Percentiles rank a stretch among this genome's conserved stretches.
phyloP scores from a whole-genome alignment of 139 green algal genomes.

The Chlamydomonas incerta region DNA sequence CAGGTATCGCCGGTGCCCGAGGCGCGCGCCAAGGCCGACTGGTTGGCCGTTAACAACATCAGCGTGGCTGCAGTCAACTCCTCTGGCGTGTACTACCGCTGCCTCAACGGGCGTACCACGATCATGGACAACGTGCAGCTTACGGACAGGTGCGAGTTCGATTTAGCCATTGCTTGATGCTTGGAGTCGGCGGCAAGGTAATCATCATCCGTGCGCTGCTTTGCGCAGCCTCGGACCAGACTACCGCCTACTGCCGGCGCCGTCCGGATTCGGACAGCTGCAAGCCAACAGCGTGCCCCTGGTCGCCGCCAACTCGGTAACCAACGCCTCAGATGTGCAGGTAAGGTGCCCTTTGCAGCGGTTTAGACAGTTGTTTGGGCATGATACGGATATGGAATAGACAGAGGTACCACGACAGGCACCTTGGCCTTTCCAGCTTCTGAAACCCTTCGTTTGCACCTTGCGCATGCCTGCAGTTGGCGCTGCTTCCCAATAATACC shows the following conservation, averaged over 20 bases:
- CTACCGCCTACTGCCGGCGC: slow-evolving; percentile 5
- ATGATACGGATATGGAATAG: no score
- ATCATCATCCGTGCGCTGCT: no score
- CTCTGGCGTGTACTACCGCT: not conserved
- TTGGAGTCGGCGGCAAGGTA: no score
- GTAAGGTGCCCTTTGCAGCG: no score
- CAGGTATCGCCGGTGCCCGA: slow-evolving; percentile 1
- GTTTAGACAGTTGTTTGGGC: no score
- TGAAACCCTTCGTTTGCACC: no score
- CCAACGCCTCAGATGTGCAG: not conserved
- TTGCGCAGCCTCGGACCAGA: no score
- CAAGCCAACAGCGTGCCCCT: not conserved
- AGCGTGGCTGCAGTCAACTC: not conserved
- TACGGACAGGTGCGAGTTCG: not conserved
- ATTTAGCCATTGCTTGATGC: not conserved
- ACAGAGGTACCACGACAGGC: no score
- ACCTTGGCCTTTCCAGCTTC: no score
- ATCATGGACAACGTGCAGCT: not conserved
- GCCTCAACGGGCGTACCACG: not conserved
- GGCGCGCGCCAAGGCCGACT: not conserved
- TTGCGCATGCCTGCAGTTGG: slow-evolving; percentile 9
- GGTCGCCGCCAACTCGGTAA: not conserved
- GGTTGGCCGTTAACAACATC: not conserved
- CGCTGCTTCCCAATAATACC: not conserved
- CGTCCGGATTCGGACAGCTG: not conserved